Base-by-base conservation (phyloP, 192 early-diverging fungal species). In the Geranomyces michiganensis region DNA sequence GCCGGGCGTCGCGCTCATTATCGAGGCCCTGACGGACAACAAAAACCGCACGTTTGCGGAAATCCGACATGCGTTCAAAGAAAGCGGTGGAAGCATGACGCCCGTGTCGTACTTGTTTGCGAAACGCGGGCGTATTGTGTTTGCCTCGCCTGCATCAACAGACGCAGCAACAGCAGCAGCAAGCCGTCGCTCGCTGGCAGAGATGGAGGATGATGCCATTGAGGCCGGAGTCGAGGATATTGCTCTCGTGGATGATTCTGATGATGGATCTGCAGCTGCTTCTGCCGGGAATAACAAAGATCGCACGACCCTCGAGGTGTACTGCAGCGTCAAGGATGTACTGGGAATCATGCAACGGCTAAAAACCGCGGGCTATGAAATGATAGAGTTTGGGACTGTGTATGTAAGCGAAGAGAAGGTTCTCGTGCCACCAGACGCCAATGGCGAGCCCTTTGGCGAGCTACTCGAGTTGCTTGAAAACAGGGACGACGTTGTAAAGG, bases 41-140 rank as follows among this genome's bases (percentile, higher is more conserved):
- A 33, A 67, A 30, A 78, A 76, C 71, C 73, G 89, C 29, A 89
- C 90, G 1, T 83, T 88, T 58, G 83, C 88, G 61, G 84, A 86
- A 32, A 76, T 94, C 12, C 83, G 87, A 31, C 80, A 76, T 62
- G 71, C 81, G 26, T 83, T 93, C 27, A 87, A 71, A 14, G 72
- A 91, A 62, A 58, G 75, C 29, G 78, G 84, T 27, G 90, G 89
- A 9, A 79, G 84, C 7, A 71, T 91, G 62, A 78, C 87, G 26
- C 74, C 83, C 0, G 88, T 93, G 0, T 73, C 74, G 58, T 93
- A 88, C 76, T 76, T 92, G 67, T 93, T 93, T 80, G 76, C 84
- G 19, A 85, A 85, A 64, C 84, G 81, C 49, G 90, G 90, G 14
- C 79, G 79, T 21, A 75, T 93, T 26, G 82, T 79, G 22, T 84